phyloP scores from a whole-genome alignment of 106 monocot genomes.

The Allium cepa region DNA sequence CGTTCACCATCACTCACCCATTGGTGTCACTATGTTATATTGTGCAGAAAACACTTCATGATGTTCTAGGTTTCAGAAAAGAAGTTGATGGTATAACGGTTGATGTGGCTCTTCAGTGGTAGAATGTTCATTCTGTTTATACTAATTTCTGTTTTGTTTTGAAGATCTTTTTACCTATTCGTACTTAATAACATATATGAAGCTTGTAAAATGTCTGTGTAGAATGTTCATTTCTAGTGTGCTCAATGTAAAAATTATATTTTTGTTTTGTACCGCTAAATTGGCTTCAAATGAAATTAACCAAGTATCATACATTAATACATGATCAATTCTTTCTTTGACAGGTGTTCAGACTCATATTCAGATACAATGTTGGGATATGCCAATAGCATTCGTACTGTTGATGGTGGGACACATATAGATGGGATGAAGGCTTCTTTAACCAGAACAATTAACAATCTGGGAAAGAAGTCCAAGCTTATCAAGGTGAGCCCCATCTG shows the following conservation, averaged over 20 bases:
- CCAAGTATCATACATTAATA: neutral
- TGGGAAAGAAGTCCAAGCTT: constrained; percentile 81
- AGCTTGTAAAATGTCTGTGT: neutral
- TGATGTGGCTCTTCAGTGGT: constrained; percentile 97
- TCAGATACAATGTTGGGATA: constrained; percentile 94
- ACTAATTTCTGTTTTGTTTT: neutral
- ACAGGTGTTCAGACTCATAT: constrained; percentile 94
- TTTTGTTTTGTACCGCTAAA: neutral
- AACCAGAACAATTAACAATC: constrained; percentile 87
- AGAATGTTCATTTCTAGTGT: neutral
- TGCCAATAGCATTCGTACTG: constrained; percentile 93
- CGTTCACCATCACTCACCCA: too few species aligned
- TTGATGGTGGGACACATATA: constrained; percentile 98
- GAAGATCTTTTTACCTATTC: neutral
- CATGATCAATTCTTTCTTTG: constrained; percentile 7
- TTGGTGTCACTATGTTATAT: neutral
- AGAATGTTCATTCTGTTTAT: constrained; percentile 3
- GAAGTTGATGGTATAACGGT: constrained; percentile 68
- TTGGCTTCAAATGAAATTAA: neutral
- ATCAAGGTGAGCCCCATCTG: constrained; percentile 46
- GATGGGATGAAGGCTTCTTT: constrained; percentile 94
- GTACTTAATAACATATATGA: neutral
- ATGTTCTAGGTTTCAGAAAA: constrained; percentile 65
- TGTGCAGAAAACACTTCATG: constrained; percentile 86
- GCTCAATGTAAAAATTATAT: constrained; percentile 5